Base-by-base conservation (phyloP, 1,284 basidiomycete species). In the Xanthoconium separans region DNA sequence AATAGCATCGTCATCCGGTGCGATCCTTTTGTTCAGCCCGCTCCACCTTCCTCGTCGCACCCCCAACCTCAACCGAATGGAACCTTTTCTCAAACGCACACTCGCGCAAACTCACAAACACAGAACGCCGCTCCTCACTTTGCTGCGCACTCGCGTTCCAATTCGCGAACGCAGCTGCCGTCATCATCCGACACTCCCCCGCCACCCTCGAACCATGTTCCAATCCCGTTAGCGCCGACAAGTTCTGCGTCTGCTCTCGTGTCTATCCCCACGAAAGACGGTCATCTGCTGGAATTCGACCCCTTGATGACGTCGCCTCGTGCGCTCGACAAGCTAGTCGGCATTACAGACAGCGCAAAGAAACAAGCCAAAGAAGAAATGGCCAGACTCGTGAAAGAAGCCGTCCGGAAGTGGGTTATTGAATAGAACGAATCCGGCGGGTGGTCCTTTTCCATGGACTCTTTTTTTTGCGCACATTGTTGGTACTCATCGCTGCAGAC, bases 281-380 rank as follows among this genome's bases (percentile, higher is more conserved):
- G 89, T 0, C 84, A 86, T 61, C 66, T 88, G 12, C 75, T 92
- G n/a, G 87, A 89, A 69, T 89, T 92, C 60, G 85, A 91, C 61
- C 87, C 89, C 6, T 70, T 91, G 43, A 76, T 78, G 48, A 87
- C 88, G 2, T 85, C 85, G 0, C 87, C 87, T n/a, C 75, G 78
- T 4, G 76, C 84, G 42, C 72, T 91, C 36, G 87, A 91, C 60
- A 82, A 80, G 42, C 73, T 91, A 11, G 84, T 88, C 54, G 88
- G 87, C 4, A 27, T 27, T 27, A 4, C 27, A 5, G 27, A 27
- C 27, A 6, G 27, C 6, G 27, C 89, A 36, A 91, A 91, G 77
- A 88, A 87, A 65, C 83, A 88, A 61, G 88, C 87, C 13, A 82
- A 81, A 61, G 79, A 83, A 48, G 89, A 91, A 59, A 87, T 91